phyloP scores from a whole-genome alignment of 202 grass and related monocot genomes.

The Schoenoplectus triqueter region DNA sequence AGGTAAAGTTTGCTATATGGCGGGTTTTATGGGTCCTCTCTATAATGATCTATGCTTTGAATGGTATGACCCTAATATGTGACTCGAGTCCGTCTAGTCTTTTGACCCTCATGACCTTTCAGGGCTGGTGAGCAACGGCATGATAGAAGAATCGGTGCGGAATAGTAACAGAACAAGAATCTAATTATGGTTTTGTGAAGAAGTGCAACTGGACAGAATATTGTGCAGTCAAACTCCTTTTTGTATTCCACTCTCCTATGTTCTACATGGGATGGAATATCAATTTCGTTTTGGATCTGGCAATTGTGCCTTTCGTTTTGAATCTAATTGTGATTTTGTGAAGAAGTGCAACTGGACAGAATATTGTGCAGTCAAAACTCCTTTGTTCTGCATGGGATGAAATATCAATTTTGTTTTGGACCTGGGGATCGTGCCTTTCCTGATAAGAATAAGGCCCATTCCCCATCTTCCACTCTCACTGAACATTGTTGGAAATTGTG shows the following conservation, averaged over 20 bases:
- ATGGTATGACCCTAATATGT: too few relatives aligned
- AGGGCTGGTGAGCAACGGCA: neutral
- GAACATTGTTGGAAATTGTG: too few relatives aligned
- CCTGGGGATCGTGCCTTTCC: too few relatives aligned
- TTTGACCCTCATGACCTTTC: neutral
- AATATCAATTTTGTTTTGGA: too few relatives aligned
- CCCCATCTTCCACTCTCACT: too few relatives aligned
- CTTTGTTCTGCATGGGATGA: too few relatives aligned
- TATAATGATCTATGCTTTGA: neutral
- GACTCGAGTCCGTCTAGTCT: neutral
- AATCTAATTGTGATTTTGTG: too few relatives aligned
- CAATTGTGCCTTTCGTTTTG: neutral
- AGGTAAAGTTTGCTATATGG: conserved; percentile 56
- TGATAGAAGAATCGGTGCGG: neutral
- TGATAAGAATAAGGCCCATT: too few relatives aligned
- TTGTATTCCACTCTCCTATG: neutral
- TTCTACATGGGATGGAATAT: neutral
- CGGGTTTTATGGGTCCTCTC: neutral
- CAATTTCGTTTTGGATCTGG: neutral
- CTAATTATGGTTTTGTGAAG: neutral
- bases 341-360: too few relatives aligned
- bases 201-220: neutral
- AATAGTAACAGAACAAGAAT: conserved; percentile 7
- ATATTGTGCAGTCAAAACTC: too few relatives aligned
- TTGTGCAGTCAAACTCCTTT: neutral